Percentiles rank a stretch among this genome's conserved stretches.
Evolutionary conservation across 495 filamentous ascomycete genomes (phyloP).

Genomic region (Xanthoparmelia taractica): DNA sequence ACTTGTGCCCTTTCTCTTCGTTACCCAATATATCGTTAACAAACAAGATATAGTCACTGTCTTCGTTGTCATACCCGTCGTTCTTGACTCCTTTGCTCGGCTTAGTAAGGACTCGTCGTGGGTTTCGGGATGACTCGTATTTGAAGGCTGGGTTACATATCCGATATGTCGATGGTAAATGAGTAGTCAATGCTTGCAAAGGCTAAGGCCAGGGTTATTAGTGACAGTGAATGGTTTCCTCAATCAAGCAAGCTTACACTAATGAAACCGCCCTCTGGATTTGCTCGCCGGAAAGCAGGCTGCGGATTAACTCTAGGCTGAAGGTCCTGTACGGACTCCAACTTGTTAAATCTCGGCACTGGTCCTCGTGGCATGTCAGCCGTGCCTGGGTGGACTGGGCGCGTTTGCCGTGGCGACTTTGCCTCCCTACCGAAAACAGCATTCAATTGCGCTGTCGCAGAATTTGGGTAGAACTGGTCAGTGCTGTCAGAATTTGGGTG

Average conservation of each 20-base stretch:
- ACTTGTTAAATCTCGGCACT: conserved; percentile 78
- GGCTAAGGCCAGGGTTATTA: conserved; percentile 48
- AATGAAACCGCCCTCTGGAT: conserved; percentile 97
- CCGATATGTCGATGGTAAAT: conserved; percentile 89
- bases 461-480: conserved; percentile 61
- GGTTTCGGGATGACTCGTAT: conserved; percentile 98
- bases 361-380: conserved; percentile 54
- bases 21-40: conserved; percentile 98
- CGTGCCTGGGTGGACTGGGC: conserved; percentile 40
- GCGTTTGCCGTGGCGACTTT: conserved; percentile 58
- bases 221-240: conserved; percentile 4
- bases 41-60: conserved; percentile 98
- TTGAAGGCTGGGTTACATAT: conserved; percentile 98
- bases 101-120: conserved; percentile 93
- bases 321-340: conserved; percentile 64
- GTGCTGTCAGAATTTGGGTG: conserved; percentile 55
- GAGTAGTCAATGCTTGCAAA: conserved; percentile 88
- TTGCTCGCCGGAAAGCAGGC: conserved; percentile 84
- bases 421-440: conserved; percentile 64
- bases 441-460: conserved; percentile 61
- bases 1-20: conserved; percentile 91
- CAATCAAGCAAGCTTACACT: conserved; percentile 57
- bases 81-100: conserved; percentile 99
- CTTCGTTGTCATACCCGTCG: conserved; percentile 98
- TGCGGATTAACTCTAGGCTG: conserved; percentile 77